Conservation (phyloP, 106 monocot species). For the Platanthera zijinensis region DNA sequence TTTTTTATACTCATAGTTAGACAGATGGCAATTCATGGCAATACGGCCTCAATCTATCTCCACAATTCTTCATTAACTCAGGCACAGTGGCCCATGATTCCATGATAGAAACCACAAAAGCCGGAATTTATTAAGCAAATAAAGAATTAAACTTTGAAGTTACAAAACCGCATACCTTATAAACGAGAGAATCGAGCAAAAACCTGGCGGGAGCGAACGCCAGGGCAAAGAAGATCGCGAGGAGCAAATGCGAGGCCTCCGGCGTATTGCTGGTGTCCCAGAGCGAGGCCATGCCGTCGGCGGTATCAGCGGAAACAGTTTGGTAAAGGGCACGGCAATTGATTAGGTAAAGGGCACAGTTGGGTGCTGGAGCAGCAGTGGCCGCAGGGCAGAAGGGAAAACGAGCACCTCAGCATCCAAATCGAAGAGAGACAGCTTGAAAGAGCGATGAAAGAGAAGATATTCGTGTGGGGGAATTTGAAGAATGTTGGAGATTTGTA, state of each 20-base stretch:
- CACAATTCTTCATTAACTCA: too few relatives aligned
- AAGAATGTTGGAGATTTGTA: not conserved
- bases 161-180: conserved; percentile 6
- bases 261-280: not conserved
- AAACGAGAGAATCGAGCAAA: conserved; percentile 5
- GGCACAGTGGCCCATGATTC: too few relatives aligned
- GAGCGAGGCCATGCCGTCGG: not conserved
- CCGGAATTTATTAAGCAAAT: not conserved
- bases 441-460: not conserved
- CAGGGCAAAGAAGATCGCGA: conserved; percentile 8
- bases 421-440: not conserved
- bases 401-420: not conserved
- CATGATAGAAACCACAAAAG: too few relatives aligned
- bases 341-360: not conserved
- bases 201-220: conserved; percentile 3
- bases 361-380: not conserved
- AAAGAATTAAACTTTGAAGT: not conserved
- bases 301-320: not conserved
- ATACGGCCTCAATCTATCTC: too few relatives aligned
- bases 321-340: not conserved
- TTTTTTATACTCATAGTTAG: too few relatives aligned
- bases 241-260: not conserved
- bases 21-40: too few relatives aligned
- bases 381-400: not conserved
- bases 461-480: not conserved